These are phyloP conservation scores for Corylus avellana DNA, from an alignment of 306 rosid species.

Conservation along the genomic window DNA sequence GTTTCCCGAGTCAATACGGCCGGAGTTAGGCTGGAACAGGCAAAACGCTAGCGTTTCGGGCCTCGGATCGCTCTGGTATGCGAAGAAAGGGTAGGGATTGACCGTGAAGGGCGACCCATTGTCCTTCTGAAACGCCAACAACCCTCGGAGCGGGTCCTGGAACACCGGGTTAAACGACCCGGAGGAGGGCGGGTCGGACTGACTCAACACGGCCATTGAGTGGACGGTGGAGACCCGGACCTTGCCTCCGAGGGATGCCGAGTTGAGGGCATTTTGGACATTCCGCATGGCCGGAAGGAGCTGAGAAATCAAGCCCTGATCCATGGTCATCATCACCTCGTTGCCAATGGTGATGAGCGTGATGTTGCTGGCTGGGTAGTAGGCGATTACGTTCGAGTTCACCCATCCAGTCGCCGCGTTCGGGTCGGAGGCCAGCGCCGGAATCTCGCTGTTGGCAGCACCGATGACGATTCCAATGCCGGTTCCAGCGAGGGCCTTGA, in stretches of 20 bases:
- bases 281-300: slow-evolving; percentile 79
- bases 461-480: slow-evolving; percentile 68
- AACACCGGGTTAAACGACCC: slow-evolving; percentile 58
- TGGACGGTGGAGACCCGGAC: slow-evolving; percentile 80
- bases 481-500: slow-evolving; percentile 64
- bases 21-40: slow-evolving; percentile 76
- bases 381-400: slow-evolving; percentile 60
- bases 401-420: slow-evolving; percentile 72
- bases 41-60: slow-evolving; percentile 87
- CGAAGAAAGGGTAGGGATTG: slow-evolving; percentile 88
- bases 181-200: slow-evolving; percentile 84
- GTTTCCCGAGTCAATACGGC: slow-evolving; percentile 74
- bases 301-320: slow-evolving; percentile 52
- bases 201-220: slow-evolving; percentile 70
- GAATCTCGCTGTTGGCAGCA: slow-evolving; percentile 63
- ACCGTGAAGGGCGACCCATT: slow-evolving; percentile 64
- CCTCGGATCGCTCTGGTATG: slow-evolving; percentile 75
- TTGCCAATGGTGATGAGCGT: slow-evolving; percentile 74
- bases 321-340: slow-evolving; percentile 65
- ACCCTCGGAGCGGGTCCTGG: slow-evolving; percentile 37
- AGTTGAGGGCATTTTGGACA: slow-evolving; percentile 63
- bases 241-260: slow-evolving; percentile 59
- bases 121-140: slow-evolving; percentile 58
- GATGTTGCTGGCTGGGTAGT: slow-evolving; percentile 69
- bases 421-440: slow-evolving; percentile 62